phyloP scores from a whole-genome alignment of 1,139 yeast species.

The Debaryomyces fabryi region DNA sequence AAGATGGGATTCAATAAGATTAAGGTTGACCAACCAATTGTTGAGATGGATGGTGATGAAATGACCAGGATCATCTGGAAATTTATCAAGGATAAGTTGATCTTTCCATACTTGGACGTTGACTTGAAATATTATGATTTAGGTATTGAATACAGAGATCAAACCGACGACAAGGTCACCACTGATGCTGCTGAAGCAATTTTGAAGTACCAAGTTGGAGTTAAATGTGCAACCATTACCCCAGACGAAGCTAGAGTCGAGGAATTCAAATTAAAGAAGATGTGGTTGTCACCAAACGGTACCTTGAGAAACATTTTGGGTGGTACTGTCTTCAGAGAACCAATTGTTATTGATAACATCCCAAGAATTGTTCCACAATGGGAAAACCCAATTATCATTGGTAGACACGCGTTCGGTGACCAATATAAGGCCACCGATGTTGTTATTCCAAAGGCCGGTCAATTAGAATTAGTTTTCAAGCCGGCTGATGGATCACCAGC shows the following conservation, averaged over 20 bases:
- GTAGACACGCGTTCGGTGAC: conserved; percentile 97
- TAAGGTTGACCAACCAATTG: conserved; percentile 84
- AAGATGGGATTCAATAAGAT: conserved; percentile 48
- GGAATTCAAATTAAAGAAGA: conserved; percentile 86
- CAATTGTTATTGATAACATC: conserved; percentile 85
- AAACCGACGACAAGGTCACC: conserved; percentile 86
- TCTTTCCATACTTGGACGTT: conserved; percentile 80
- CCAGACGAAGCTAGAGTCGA: conserved; percentile 95
- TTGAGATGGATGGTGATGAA: conserved; percentile 97
- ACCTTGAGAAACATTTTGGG: conserved; percentile 93
- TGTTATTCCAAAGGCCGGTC: conserved; percentile 78
- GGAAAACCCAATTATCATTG: conserved; percentile 94
- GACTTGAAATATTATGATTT: conserved; percentile 92
- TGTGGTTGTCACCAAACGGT: conserved; percentile 98
- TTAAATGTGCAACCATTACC: conserved; percentile 98
- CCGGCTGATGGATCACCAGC: conserved; percentile 69
- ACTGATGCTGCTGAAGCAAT: conserved; percentile 90
- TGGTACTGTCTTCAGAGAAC: conserved; percentile 96
- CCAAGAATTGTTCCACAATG: conserved; percentile 91
- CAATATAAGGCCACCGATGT: conserved; percentile 93
- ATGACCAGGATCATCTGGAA: conserved; percentile 94
- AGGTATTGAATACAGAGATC: conserved; percentile 82
- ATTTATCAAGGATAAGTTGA: conserved; percentile 76
- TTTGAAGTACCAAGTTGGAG: conserved; percentile 85
- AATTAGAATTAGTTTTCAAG: conserved; percentile 73